Base-by-base conservation (phyloP, 2,329 filamentous ascomycete species). In the Orbilia ellipsospora region DNA sequence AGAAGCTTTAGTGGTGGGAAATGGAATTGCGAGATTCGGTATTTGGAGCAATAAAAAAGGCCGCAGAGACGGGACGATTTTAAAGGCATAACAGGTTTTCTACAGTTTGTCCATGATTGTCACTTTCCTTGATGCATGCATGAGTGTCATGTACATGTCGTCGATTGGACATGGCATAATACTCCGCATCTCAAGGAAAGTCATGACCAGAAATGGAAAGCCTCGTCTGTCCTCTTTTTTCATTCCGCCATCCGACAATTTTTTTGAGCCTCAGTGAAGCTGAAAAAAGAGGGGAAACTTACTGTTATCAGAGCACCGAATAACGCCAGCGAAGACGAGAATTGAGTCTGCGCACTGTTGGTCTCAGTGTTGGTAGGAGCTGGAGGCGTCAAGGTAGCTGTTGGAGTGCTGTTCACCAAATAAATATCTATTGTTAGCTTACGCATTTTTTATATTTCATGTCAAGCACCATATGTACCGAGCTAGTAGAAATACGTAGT, bases 261-360 rank as follows among this genome's bases (percentile, higher is more conserved):
- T 36, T 36, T 16, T 40, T 51, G 18, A 26, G 55, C 31, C 28
- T 42, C 31, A 31, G 13, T 6, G 31, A 16, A 60, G 15, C 10
- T 8, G 36, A 45, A 45, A 59, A 31, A 51, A 8, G 44, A 63
- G 26, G 31, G 31, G 51, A 20, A 54, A 67, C 70, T 74, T 74
- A 74, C 70, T 52, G 70, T 67, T 74, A 74, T 74, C 70, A 74
- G 63, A 60, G 70, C 70, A 20, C 70, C 70, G 28, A 74, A 74
- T 36, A 74, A 61, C 44, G 70, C 70, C 62, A 74, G 57, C 63
- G 70, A 74, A 23, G 70, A 74, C 26, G 70, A 74, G 52, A 74
- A 74, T 23, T 74, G 70, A 26, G 59, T 68, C 44, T 74, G 70
- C 13, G 63, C 59, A 28, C 59, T 69, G 59, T 62, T 74, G 4